Conservation (phyloP, 2,329 filamentous ascomycete species). For the Claviceps cyperi region DNA sequence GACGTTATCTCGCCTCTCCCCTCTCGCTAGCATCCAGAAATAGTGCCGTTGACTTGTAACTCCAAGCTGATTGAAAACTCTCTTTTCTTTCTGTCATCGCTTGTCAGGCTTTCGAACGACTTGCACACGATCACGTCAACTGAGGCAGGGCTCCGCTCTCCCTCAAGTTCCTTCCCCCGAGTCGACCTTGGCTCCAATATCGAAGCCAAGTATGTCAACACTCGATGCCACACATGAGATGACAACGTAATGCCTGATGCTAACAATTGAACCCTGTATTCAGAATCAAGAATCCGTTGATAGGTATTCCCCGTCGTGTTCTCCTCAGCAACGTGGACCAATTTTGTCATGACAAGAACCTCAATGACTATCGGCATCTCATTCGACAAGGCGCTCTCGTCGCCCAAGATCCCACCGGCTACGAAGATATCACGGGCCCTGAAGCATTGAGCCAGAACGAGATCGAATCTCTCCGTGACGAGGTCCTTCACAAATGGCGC, state of each 20-base stretch:
- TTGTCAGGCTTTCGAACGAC: slow-evolving; percentile 13
- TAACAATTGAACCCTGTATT: slow-evolving; percentile 7
- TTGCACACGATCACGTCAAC: slow-evolving; percentile 17
- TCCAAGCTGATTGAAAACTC: not conserved
- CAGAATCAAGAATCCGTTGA: slow-evolving; percentile 33
- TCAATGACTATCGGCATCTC: slow-evolving; percentile 42
- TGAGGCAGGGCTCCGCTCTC: slow-evolving; percentile 22
- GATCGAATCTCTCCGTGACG: slow-evolving; percentile 42
- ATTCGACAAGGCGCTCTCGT: slow-evolving; percentile 59
- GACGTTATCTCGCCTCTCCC: no score
- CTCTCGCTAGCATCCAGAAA: not conserved
- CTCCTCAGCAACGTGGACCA: slow-evolving; percentile 40
- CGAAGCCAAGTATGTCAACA: slow-evolving; percentile 25
- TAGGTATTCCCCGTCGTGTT: slow-evolving; percentile 35
- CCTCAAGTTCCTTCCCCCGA: slow-evolving; percentile 14
- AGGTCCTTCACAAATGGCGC: slow-evolving; percentile 54
- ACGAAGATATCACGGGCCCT: slow-evolving; percentile 42
- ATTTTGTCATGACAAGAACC: slow-evolving; percentile 46
- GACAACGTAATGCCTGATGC: no score
- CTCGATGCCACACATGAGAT: not conserved
- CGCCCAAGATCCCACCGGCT: slow-evolving; percentile 52
- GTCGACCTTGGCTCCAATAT: slow-evolving; percentile 31
- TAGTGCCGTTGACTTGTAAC: not conserved
- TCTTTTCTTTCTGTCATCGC: not conserved
- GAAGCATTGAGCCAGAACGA: slow-evolving; percentile 45